phyloP scores from a whole-genome alignment of 257 asterid species.

The Solanum peruvianum region DNA sequence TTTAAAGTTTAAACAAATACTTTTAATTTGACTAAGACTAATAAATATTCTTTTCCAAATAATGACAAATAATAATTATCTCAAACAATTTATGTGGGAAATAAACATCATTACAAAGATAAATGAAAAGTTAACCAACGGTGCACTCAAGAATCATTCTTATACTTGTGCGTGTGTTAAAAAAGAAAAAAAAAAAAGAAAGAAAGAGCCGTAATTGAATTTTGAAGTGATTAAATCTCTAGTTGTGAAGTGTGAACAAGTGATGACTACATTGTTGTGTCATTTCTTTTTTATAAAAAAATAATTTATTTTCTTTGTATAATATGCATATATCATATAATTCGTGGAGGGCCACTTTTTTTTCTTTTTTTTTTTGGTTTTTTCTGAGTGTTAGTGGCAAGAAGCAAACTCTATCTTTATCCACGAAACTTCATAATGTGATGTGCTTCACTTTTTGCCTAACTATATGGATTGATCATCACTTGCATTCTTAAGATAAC shows the following conservation, averaged over 20 bases:
- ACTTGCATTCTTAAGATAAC: background rate
- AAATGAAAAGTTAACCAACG: background rate
- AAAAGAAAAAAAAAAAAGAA: background rate
- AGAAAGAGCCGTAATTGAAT: background rate
- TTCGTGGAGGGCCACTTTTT: background rate
- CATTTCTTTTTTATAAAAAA: background rate
- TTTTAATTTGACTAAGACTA: background rate
- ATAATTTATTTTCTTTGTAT: background rate
- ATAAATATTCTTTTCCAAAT: background rate
- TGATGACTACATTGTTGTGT: conserved; percentile 16
- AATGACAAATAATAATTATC: background rate
- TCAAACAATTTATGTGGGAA: background rate
- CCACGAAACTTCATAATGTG: background rate
- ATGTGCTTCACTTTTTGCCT: conserved; percentile 5
- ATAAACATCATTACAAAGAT: background rate
- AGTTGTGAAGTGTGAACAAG: conserved; percentile 3
- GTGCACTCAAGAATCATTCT: background rate
- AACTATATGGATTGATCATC: background rate
- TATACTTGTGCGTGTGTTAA: background rate
- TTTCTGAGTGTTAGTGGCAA: conserved; percentile 4
- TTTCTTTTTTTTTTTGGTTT: background rate
- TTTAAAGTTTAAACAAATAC: background rate
- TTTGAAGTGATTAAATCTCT: background rate
- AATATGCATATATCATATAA: background rate
- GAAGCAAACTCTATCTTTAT: conserved; percentile 7